Percentiles rank a stretch among this genome's conserved stretches.
These are phyloP conservation scores for Metschnikowia reukaufii DNA, from an alignment of 805 yeast species.

Conservation along the genomic window DNA sequence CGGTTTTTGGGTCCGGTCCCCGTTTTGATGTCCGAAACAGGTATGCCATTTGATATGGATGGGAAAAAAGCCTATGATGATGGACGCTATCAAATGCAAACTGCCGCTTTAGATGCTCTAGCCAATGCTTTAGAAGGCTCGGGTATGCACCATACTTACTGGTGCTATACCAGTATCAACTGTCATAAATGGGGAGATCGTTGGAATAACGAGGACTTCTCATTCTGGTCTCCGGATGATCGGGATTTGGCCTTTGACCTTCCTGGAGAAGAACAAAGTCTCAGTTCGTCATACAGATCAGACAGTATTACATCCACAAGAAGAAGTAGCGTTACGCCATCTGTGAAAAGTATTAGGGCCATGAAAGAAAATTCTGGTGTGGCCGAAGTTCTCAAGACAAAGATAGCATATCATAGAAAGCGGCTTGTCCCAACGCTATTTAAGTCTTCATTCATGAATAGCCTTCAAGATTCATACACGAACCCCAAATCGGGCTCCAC, in stretches of 20 bases:
- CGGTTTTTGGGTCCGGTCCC: constrained; percentile 70
- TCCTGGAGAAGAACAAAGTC: constrained; percentile 5
- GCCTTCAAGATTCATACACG: constrained; percentile 6
- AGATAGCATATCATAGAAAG: constrained; percentile 13
- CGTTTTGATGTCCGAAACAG: constrained; percentile 86
- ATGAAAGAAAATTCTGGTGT: constrained; percentile 11
- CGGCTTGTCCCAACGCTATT: constrained; percentile 13
- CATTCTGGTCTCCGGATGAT: constrained; percentile 78
- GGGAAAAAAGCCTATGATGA: constrained; percentile 63
- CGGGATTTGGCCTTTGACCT: constrained; percentile 27
- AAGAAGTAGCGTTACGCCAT: constrained; percentile 16
- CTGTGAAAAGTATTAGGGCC: constrained; percentile 13
- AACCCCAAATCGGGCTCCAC: constrained; percentile 6
- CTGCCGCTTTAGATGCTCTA: constrained; percentile 80
- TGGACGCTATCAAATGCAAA: constrained; percentile 73
- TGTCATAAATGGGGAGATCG: constrained; percentile 84
- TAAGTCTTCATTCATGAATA: constrained; percentile 9
- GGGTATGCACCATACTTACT: constrained; percentile 70
- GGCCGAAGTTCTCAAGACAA: constrained; percentile 12
- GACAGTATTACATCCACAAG: constrained; percentile 12
- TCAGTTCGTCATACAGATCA: constrained; percentile 6
- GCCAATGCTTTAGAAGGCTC: constrained; percentile 75
- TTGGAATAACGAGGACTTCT: constrained; percentile 94
- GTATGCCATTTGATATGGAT: constrained; percentile 97
- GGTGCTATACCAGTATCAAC: constrained; percentile 80